Conservation (phyloP, 192 early-diverging fungal genomes). For the Linnemannia zychae region DNA sequence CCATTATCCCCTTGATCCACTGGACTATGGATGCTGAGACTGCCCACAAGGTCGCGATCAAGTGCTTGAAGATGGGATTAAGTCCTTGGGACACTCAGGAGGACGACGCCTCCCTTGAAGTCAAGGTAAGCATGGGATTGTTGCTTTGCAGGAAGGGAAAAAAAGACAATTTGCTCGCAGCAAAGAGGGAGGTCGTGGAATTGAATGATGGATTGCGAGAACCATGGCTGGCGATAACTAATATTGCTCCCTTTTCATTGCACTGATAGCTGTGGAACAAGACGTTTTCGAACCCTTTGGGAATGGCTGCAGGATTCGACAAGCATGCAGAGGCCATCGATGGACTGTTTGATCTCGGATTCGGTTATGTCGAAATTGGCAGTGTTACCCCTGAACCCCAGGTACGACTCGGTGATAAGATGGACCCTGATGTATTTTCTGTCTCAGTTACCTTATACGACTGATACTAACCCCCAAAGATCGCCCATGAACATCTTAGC, state of each 20-base stretch:
- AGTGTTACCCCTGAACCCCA: conserved; percentile 89
- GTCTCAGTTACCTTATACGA: not conserved
- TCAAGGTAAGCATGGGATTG: conserved; percentile 57
- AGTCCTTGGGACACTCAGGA: conserved; percentile 70
- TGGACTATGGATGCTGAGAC: conserved; percentile 77
- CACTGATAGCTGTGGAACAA: conserved; percentile 77
- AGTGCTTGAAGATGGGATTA: conserved; percentile 71
- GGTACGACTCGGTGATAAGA: conserved; percentile 42
- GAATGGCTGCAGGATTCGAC: conserved; percentile 92
- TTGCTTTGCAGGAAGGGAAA: not conserved
- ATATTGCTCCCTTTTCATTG: not conserved
- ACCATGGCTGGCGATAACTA: not conserved
- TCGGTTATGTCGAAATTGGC: conserved; percentile 93
- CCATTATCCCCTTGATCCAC: conserved; percentile 78
- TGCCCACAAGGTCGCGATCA: conserved; percentile 79
- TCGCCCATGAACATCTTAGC: conserved; percentile 46
- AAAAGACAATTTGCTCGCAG: not conserved
- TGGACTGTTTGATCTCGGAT: conserved; percentile 85
- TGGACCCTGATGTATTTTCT: not conserved
- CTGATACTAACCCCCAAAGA: not conserved
- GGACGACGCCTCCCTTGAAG: conserved; percentile 65
- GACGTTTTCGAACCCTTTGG: conserved; percentile 82
- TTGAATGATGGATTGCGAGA: not conserved
- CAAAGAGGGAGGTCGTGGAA: not conserved
- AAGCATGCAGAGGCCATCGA: conserved; percentile 94